Evolutionary conservation across 331 rosid species (phyloP).

Genomic region (Saraca asoca): DNA sequence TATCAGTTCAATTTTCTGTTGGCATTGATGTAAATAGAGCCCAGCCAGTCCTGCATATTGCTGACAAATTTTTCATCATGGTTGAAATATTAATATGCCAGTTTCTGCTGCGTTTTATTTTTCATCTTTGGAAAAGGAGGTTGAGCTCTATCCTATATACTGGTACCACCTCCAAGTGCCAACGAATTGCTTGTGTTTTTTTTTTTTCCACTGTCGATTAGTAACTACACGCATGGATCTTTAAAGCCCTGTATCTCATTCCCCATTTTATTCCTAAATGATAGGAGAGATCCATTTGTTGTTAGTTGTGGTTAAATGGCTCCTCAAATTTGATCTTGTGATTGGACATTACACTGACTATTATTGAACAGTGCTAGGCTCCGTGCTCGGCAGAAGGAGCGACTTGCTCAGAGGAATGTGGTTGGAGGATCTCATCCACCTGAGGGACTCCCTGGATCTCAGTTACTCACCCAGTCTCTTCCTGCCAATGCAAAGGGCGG

Average conservation of each 20-base stretch:
- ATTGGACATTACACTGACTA: conserved; percentile 32
- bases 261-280: not conserved
- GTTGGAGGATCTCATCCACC: conserved; percentile 50
- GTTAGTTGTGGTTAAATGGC: conserved; percentile 25
- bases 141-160: conserved; percentile 8
- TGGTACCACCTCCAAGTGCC: conserved; percentile 10
- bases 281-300: not conserved
- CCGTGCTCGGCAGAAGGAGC: conserved; percentile 90
- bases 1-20: too few relatives aligned
- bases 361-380: conserved; percentile 76
- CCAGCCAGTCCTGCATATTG: conserved; percentile 26
- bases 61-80: conserved; percentile 19
- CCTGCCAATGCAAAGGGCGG: conserved; percentile 48
- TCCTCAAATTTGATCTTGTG: not conserved
- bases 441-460: conserved; percentile 51
- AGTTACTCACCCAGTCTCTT: conserved; percentile 43
- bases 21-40: conserved; percentile 13
- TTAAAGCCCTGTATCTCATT: not conserved
- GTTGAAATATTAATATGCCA: conserved; percentile 16
- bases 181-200: conserved; percentile 2
- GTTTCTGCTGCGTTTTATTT: not conserved
- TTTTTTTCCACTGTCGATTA: conserved; percentile 19
- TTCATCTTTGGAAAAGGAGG: not conserved
- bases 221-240: not conserved
- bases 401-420: conserved; percentile 63